phyloP scores from a whole-genome alignment of 1,139 yeast genomes.

The Yamadazyma friedrichii region DNA sequence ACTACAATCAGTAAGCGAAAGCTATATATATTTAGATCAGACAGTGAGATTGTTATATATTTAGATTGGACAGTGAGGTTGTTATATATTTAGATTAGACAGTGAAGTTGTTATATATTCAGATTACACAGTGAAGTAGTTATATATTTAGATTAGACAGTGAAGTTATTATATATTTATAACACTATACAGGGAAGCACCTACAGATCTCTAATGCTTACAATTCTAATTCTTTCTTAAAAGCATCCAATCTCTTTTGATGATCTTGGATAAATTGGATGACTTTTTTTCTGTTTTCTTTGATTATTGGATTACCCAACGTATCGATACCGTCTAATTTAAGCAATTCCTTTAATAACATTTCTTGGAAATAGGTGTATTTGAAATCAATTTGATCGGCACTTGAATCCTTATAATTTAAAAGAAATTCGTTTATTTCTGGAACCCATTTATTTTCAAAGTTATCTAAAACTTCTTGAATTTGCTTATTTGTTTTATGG shows the following conservation, averaged over 20 bases:
- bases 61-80: too few relatives aligned
- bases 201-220: conserved; percentile 2
- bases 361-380: conserved; percentile 61
- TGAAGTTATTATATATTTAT: too few relatives aligned
- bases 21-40: background rate
- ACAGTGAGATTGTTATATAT: too few relatives aligned
- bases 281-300: conserved; percentile 57
- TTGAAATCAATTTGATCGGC: conserved; percentile 46
- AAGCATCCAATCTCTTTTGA: conserved; percentile 57
- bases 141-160: too few relatives aligned
- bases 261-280: conserved; percentile 61
- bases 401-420: conserved; percentile 30
- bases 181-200: background rate
- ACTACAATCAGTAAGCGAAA: conserved; percentile 1
- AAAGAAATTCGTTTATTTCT: conserved; percentile 41
- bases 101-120: too few relatives aligned
- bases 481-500: conserved; percentile 42
- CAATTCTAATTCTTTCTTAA: conserved; percentile 37
- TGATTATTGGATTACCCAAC: conserved; percentile 46
- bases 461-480: conserved; percentile 40
- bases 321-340: conserved; percentile 65
- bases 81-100: too few relatives aligned
- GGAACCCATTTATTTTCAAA: conserved; percentile 46
- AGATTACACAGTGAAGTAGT: too few relatives aligned
- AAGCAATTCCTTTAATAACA: conserved; percentile 63